Evolutionary conservation across 768 basidiomycete genomes (phyloP).

Genomic region (Leccinum barrowsii): DNA sequence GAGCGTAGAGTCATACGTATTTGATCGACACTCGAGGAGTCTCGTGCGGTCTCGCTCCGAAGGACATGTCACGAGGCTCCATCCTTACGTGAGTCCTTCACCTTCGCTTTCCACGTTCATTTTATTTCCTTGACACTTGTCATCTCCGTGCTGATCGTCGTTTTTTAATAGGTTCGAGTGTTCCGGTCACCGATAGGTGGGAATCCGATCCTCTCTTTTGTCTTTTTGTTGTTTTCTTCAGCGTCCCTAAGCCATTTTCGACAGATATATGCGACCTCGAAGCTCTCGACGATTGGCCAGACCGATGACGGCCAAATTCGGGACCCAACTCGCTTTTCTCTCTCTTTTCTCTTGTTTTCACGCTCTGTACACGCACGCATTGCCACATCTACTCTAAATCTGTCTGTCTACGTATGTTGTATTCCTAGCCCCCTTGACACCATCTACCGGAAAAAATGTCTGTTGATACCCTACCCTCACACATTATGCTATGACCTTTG

Average conservation of each 20-base stretch:
- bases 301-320: conserved; percentile 16
- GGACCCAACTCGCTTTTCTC: background rate
- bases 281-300: conserved; percentile 16
- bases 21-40: conserved; percentile 26
- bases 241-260: conserved; percentile 6
- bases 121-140: background rate
- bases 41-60: conserved; percentile 31
- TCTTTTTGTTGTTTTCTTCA: background rate
- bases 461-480: background rate
- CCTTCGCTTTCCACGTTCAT: background rate
- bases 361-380: conserved; percentile 1
- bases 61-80: conserved; percentile 21
- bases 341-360: background rate
- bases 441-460: conserved; percentile 3
- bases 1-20: conserved; percentile 23
- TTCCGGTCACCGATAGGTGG: conserved; percentile 33
- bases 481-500: conserved; percentile 9
- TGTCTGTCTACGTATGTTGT: conserved; percentile 19
- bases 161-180: conserved; percentile 21
- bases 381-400: conserved; percentile 21
- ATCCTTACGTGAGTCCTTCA: conserved; percentile 25
- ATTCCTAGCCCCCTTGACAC: conserved; percentile 9
- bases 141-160: conserved; percentile 7
- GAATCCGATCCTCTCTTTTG: background rate
- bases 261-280: conserved; percentile 30